A percentile compares a stretch with the other conserved stretches of the same genome.
Evolutionary conservation across 164 flowering plant genomes (phyloP).

Genomic region (Echeveria elegans): DNA sequence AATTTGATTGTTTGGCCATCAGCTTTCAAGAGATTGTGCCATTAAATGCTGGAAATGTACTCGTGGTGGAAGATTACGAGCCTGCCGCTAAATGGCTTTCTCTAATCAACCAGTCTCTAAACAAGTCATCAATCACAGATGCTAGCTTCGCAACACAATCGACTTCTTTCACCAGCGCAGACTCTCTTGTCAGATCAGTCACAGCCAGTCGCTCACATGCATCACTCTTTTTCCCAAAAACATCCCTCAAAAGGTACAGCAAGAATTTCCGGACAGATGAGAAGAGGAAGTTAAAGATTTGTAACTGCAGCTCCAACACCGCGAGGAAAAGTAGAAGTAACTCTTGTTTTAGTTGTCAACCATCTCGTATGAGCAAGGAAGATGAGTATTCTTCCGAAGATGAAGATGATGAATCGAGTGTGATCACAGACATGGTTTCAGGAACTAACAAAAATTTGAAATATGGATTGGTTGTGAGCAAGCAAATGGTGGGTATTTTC

Average conservation of each 20-base stretch:
- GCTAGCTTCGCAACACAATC: background rate
- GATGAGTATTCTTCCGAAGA: slow-evolving; percentile 43
- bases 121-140: slow-evolving; percentile 20
- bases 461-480: slow-evolving; percentile 59
- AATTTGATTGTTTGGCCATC: background rate
- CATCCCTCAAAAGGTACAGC: slow-evolving; percentile 49
- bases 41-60: slow-evolving; percentile 40
- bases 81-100: slow-evolving; percentile 77
- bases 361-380: slow-evolving; percentile 20
- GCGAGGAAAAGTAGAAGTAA: slow-evolving; percentile 36
- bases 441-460: slow-evolving; percentile 21
- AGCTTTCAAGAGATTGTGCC: slow-evolving; percentile 3
- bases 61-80: slow-evolving; percentile 71
- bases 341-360: slow-evolving; percentile 49
- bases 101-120: slow-evolving; percentile 56
- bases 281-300: slow-evolving; percentile 40
- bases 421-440: slow-evolving; percentile 11
- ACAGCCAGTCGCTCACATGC: background rate
- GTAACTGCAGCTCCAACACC: slow-evolving; percentile 50
- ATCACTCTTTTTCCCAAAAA: slow-evolving; percentile 43
- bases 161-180: slow-evolving; percentile 11
- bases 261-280: slow-evolving; percentile 47
- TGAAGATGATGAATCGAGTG: slow-evolving; percentile 32
- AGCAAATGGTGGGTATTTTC: slow-evolving; percentile 90
- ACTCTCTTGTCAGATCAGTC: slow-evolving; percentile 11